phyloP scores from a whole-genome alignment of 495 filamentous ascomycete genomes.

The Xylaria grammica region DNA sequence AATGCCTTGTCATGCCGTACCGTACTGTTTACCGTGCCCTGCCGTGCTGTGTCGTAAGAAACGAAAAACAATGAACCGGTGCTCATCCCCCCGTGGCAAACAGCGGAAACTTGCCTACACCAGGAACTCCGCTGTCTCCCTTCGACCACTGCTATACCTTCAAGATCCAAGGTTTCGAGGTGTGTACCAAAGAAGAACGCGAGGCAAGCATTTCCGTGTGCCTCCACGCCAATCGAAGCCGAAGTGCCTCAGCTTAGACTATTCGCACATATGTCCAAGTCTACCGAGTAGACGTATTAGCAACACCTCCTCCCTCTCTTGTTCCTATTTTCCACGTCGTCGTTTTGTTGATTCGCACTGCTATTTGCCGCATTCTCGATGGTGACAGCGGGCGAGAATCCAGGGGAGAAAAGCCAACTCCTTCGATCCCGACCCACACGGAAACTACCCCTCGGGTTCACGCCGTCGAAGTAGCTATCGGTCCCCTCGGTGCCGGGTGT shows the following conservation, averaged over 20 bases:
- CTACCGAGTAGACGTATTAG: slow-evolving; percentile 31
- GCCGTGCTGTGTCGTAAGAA: slow-evolving; percentile 2
- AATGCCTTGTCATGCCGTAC: slow-evolving; percentile 1
- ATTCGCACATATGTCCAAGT: not conserved
- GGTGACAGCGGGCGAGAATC: slow-evolving; percentile 57
- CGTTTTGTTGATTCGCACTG: slow-evolving; percentile 35
- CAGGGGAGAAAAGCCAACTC: slow-evolving; percentile 63
- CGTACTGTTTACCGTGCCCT: not conserved
- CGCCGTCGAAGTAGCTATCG: slow-evolving; percentile 54
- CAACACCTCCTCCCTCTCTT: slow-evolving; percentile 55
- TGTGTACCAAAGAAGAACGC: not conserved
- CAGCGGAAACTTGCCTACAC: not conserved
- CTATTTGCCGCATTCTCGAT: slow-evolving; percentile 44
- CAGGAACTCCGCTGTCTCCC: not conserved
- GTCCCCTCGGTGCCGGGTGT: slow-evolving; percentile 35
- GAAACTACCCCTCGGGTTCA: slow-evolving; percentile 60
- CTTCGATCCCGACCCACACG: slow-evolving; percentile 65
- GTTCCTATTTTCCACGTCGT: slow-evolving; percentile 32
- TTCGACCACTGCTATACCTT: not conserved
- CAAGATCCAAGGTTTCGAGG: not conserved
- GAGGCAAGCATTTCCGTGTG: not conserved
- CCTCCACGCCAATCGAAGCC: not conserved
- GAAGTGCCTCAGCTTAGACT: not conserved
- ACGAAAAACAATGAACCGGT: not conserved
- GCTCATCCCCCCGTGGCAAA: not conserved